Base-by-base conservation (phyloP, 192 early-diverging fungal genomes). In the Obelidium mucronatum region DNA sequence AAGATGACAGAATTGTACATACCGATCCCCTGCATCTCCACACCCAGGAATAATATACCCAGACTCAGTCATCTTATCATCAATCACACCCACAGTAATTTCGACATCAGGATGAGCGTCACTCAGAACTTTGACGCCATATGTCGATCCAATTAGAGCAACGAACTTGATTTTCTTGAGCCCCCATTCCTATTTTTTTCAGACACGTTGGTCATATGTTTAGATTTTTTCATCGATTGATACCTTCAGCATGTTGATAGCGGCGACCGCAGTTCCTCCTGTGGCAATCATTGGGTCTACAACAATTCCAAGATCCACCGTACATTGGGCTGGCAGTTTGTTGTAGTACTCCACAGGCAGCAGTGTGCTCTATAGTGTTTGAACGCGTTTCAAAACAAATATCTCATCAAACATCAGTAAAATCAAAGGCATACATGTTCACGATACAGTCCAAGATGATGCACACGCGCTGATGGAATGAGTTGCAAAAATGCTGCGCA, bases 311-410 rank as follows among this genome's bases (percentile, higher is more conserved):
- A 89, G 68, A 67, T 93, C 90, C 8, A 92, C 84, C 26, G 85
- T 84, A 63, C 91, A 91, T 8, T 79, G 71, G n/a, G 79, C 71
- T 4, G 94, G 94, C 31, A 96, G 83, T 78, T 95, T 96, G 80
- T 96, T 96, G 84, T 94, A 96, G 82, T 96, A 96, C 79, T 96
- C 94, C n/a, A 96, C 93, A 4, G 94, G 94, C 74, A 91, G 88
- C 44, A 94, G 83, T 1, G 93, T 92, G 3, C 28, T 56, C 4
- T 39, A 15, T 8, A 17, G 39, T 19, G 33, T 56, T 59, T 26
- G 37, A 15, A 39, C 22, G 15, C 13, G 70, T 17, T 35, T 59
- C n/a, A 40, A 58, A 36, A 73, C 13, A 68, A 42, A 52, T 58
- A 52, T 15, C 17, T 37, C 40, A 48, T n/a, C 40, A 39, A 1